Base-by-base conservation (phyloP, 164 flowering plant species). In the Annona cherimola region DNA sequence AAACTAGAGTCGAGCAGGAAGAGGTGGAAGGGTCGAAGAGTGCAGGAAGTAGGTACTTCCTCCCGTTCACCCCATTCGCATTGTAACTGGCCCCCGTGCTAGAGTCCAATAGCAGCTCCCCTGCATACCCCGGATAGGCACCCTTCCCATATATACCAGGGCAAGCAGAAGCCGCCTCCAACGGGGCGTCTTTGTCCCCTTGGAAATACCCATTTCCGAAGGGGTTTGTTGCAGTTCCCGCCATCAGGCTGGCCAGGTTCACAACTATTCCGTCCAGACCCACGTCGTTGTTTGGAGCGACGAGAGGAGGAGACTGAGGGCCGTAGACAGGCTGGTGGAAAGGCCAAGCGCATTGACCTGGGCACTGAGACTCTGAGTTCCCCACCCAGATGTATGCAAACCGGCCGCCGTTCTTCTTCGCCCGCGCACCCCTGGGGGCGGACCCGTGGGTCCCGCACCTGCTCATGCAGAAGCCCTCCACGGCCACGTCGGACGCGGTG, bases 301-400 rank as follows among this genome's bases (percentile, higher is more conserved):
- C 82, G 66, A 88, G 44, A 0, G 92, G 88, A 55, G 86, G 79
- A 67, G 66, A 73, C 78, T 88, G 89, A 0, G 92, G 92, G 2
- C 92, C 92, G 76, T 86, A 86, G 5, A 85, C 73, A 12, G 92
- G 92, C 73, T 83, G 86, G 83, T 87, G 90, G 77, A 87, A 87
- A 0, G 88, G 90, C 90, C 90, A 87, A 5, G 90, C 88, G 76
- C 90, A 87, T 41, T 78, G 81, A 2, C 90, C 90, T 0, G 90
- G 88, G 71, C 90, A 87, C 74, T 88, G 91, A 4, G 77, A 76
- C 79, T 76, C 88, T 4, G 91, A 82, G 81, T 88, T 83, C 0
- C 91, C 91, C 0, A 89, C 93, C 93, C 90, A 87, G 26, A 87
- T 78, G 84, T 86, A 89, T 1, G 90, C 84, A 26, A 84, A 83